A percentile compares a stretch with the other conserved stretches of the same genome.
These are phyloP conservation scores for Hemileccinum impolitum DNA, from an alignment of 768 basidiomycete species.

Conservation along the genomic window DNA sequence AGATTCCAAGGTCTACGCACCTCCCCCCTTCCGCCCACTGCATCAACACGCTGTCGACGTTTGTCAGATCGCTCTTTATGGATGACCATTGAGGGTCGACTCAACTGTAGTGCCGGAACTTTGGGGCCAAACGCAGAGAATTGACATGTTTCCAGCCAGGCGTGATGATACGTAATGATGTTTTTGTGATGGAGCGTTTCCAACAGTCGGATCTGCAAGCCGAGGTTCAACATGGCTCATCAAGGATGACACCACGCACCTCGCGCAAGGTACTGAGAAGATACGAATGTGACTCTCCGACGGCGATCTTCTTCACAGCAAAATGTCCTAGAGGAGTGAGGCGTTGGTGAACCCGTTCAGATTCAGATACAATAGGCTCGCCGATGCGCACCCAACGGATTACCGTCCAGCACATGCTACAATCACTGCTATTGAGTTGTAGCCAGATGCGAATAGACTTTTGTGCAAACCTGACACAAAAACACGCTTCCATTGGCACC, in stretches of 20 bases:
- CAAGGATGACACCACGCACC: slow-evolving; percentile 31
- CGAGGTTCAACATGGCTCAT: not conserved
- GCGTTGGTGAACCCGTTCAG: slow-evolving; percentile 2
- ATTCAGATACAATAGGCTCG: not conserved
- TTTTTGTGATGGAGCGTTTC: slow-evolving; percentile 88
- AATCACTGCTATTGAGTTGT: not conserved
- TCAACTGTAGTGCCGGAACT: slow-evolving; percentile 82
- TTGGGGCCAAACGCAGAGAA: slow-evolving; percentile 89
- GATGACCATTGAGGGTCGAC: slow-evolving; percentile 20
- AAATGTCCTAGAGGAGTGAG: slow-evolving; percentile 57
- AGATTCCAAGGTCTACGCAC: slow-evolving; percentile 23
- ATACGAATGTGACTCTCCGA: slow-evolving; percentile 87
- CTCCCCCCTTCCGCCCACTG: slow-evolving; percentile 91
- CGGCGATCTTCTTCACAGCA: slow-evolving; percentile 95
- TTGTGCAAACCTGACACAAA: slow-evolving; percentile 67
- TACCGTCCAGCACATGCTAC: slow-evolving; percentile 85
- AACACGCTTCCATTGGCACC: slow-evolving; percentile 92
- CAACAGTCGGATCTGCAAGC: slow-evolving; percentile 67
- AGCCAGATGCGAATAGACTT: not conserved
- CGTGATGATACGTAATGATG: slow-evolving; percentile 93
- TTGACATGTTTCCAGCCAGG: slow-evolving; percentile 84
- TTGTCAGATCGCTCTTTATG: not conserved
- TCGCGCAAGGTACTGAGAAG: slow-evolving; percentile 79
- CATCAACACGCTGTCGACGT: slow-evolving; percentile 67
- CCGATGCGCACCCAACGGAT: slow-evolving; percentile 58